Evolutionary conservation across 352 stramenopile species (phyloP), one percentile per base, ranked within the genome.

Genomic region (Aphanomyces astaci): DNA sequence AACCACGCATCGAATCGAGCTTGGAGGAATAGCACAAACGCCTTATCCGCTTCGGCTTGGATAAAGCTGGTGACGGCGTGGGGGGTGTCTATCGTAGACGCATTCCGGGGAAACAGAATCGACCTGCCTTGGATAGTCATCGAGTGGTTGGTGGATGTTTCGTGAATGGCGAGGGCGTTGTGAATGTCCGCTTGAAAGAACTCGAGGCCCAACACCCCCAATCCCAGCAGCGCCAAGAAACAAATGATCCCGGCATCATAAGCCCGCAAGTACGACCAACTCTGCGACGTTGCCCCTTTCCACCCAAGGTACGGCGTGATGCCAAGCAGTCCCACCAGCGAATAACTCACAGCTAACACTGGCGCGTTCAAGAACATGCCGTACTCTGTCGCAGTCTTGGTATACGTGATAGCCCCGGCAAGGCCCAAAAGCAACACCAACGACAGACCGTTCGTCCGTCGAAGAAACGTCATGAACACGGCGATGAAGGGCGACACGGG

Each of bases 361-460:
- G 32, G 39, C 17, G 17, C 19, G 17, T 33, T 24, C 4, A 65
- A 25, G 36, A 52, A 53, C 13, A 53, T 65, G 56, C 56, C 27
- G 25, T 53, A 65, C 11, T 19, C 36, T 10, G 56, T 39, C 36
- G 36, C 33, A 10, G 25, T 32, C 19, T 36, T 46, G 17, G 48
- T 7, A 24, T 65, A 65, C 9, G 33, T 39, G 5, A 65, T 10
- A 25, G 76, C 24, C 17, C 54, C 53, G 0, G 48, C 55, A 25
- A 78, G 36, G 4, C n/a, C 56, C 4, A 51, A 10, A 0, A 75
- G 32, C 65, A 79, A 28, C 19, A 72, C 2, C 19, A 73, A 45
- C 52, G 76, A 67, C 1, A 71, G 24, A 2, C 71, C 46, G 43
- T 71, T 73, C 3, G 78, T 72, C 51, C 73, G 54, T n/a, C 76